Percentiles rank a stretch among this genome's conserved stretches.
These are phyloP conservation scores for Alternaria sp. DNA, from an alignment of 2,329 filamentous ascomycete species.

Conservation along the genomic window DNA sequence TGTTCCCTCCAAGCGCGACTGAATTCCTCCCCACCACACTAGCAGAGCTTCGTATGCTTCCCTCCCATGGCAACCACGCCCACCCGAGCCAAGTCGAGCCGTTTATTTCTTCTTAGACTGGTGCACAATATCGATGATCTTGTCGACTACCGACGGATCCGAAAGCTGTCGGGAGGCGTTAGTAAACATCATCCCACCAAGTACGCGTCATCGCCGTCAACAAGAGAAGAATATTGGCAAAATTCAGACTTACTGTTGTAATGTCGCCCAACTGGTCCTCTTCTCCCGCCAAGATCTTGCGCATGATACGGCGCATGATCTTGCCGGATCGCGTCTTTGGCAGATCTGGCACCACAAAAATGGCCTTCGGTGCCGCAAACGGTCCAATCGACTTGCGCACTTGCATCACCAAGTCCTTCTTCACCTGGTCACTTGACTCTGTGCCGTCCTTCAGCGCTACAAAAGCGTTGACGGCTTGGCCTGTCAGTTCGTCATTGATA, in stretches of 20 bases:
- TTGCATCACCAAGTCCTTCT: slow-evolving; percentile 92
- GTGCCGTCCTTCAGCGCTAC: slow-evolving; percentile 88
- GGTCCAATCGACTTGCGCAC: slow-evolving; percentile 97
- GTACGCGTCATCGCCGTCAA: slow-evolving; percentile 39
- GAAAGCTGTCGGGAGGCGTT: slow-evolving; percentile 67
- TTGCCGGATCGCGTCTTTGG: slow-evolving; percentile 98
- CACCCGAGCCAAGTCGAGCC: slow-evolving; percentile 17
- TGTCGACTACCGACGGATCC: slow-evolving; percentile 86
- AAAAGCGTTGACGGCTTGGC: slow-evolving; percentile 97
- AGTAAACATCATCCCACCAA: slow-evolving; percentile 28
- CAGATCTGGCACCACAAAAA: slow-evolving; percentile 89
- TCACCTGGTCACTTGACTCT: slow-evolving; percentile 77
- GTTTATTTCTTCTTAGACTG: slow-evolving; percentile 57
- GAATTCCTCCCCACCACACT: not conserved
- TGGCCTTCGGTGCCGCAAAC: slow-evolving; percentile 93
- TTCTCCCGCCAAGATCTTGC: slow-evolving; percentile 96
- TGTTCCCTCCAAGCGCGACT: slow-evolving; percentile 1
- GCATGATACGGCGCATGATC: slow-evolving; percentile 96
- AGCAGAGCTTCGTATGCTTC: slow-evolving; percentile 1
- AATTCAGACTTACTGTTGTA: slow-evolving; percentile 72
- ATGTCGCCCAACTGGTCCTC: slow-evolving; percentile 96
- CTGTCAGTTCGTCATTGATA: slow-evolving; percentile 89
- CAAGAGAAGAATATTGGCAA: slow-evolving; percentile 10
- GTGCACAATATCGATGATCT: slow-evolving; percentile 85
- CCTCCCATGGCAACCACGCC: slow-evolving; percentile 1